These are phyloP conservation scores for Iris pallida DNA, from an alignment of 116 monocot genomes.

Conservation along the genomic window DNA sequence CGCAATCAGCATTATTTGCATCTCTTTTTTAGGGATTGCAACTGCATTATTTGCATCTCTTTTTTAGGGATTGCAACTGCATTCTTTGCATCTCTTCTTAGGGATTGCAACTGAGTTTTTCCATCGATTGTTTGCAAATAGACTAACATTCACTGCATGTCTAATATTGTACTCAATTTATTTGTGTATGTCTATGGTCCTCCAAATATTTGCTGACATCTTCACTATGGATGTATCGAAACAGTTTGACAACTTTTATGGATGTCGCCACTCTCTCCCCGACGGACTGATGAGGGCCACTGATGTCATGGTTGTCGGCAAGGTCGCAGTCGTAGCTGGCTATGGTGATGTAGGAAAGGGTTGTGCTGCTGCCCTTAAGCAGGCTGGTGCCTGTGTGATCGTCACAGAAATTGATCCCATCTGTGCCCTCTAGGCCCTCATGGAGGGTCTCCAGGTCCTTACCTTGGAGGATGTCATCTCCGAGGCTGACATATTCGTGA, in stretches of 20 bases:
- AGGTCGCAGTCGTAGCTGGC: conserved; percentile 74
- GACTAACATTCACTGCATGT: too few relatives aligned
- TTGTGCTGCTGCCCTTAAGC: conserved; percentile 86
- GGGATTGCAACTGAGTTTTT: too few relatives aligned
- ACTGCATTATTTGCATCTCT: too few relatives aligned
- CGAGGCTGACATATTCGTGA: conserved; percentile 83
- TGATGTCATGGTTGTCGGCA: conserved; percentile 92
- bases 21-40: too few relatives aligned
- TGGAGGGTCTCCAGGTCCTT: conserved; percentile 77
- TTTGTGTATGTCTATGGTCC: too few relatives aligned
- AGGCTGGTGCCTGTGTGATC: conserved; percentile 82
- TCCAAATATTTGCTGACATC: not conserved
- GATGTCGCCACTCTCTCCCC: conserved; percentile 92
- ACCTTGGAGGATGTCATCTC: conserved; percentile 72
- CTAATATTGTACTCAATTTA: too few relatives aligned
- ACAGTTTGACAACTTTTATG: conserved; percentile 93
- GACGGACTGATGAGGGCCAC: conserved; percentile 95
- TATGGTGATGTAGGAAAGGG: conserved; percentile 98
- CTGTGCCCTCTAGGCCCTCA: conserved; percentile 87
- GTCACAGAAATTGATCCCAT: conserved; percentile 91
- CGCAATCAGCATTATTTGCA: too few relatives aligned
- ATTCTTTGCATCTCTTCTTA: too few relatives aligned
- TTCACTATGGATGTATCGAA: too few relatives aligned
- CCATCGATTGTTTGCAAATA: too few relatives aligned
- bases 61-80: too few relatives aligned